Conservation (phyloP, 495 filamentous ascomycete species). For the Tuber magnatum region DNA sequence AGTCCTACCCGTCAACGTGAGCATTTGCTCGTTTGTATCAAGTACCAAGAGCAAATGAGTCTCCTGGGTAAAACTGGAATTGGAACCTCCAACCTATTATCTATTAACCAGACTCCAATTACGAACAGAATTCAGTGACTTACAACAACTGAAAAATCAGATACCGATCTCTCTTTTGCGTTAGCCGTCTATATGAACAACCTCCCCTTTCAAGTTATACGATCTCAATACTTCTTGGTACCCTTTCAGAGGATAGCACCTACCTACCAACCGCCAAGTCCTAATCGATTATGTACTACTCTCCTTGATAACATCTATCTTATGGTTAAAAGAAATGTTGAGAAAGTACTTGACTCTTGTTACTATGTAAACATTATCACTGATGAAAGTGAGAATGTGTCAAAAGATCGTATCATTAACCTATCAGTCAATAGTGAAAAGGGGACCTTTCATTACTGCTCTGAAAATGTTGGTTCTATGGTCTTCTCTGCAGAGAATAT, state of each 20-base stretch:
- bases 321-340: neutral
- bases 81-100: too few relatives aligned
- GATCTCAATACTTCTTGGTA: neutral
- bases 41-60: too few relatives aligned
- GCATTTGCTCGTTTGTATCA: too few relatives aligned
- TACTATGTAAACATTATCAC: slow-evolving; percentile 1
- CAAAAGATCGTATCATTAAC: slow-evolving; percentile 6
- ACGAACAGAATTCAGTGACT: too few relatives aligned
- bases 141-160: neutral
- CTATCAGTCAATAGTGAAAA: neutral
- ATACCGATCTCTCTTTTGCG: neutral
- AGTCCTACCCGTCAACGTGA: too few relatives aligned
- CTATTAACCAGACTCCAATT: too few relatives aligned
- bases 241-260: neutral
- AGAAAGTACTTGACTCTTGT: neutral
- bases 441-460: slow-evolving; percentile 1
- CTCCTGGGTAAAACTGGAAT: too few relatives aligned
- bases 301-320: neutral
- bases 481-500: neutral
- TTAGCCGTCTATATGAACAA: slow-evolving; percentile 5
- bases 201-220: slow-evolving; percentile 6
- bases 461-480: neutral
- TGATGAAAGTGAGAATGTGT: slow-evolving; percentile 4
- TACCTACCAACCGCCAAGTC: neutral
- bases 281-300: neutral